These are phyloP conservation scores for Fusarium temperatum DNA, from an alignment of 2,329 filamentous ascomycete species.

Conservation along the genomic window DNA sequence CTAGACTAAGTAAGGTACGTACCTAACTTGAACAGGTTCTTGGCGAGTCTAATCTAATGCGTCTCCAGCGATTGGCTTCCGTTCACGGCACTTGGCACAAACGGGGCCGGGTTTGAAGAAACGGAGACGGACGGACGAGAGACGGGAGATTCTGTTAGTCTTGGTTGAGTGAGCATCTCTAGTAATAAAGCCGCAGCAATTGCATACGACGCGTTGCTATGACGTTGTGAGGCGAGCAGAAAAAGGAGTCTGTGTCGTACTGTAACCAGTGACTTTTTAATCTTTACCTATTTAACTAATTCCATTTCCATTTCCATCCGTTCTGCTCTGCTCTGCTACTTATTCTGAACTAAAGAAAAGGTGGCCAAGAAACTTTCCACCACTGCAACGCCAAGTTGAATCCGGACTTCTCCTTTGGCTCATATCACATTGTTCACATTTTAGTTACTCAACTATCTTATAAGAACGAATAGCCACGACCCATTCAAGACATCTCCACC, in stretches of 20 bases:
- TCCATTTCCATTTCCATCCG: neutral
- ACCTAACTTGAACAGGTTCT: neutral
- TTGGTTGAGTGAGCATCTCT: neutral
- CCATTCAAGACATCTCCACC: neutral
- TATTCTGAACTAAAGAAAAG: neutral
- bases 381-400: conserved; percentile 2
- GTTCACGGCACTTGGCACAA: neutral
- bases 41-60: neutral
- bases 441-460: neutral
- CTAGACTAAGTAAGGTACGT: neutral
- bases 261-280: neutral
- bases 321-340: neutral
- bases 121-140: neutral
- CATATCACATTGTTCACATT: conserved; percentile 3
- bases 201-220: conserved; percentile 8
- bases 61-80: neutral
- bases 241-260: conserved; percentile 1
- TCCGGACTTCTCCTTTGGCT: neutral
- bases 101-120: neutral
- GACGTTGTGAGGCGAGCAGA: conserved; percentile 7
- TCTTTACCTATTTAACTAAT: neutral
- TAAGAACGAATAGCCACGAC: neutral
- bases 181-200: neutral
- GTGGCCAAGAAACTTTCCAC: conserved; percentile 12
- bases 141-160: neutral